Evolutionary conservation across 176 grass and related monocot genomes (phyloP), one percentile per base, ranked within the genome.

Genomic region (Tuctoria greenei): DNA sequence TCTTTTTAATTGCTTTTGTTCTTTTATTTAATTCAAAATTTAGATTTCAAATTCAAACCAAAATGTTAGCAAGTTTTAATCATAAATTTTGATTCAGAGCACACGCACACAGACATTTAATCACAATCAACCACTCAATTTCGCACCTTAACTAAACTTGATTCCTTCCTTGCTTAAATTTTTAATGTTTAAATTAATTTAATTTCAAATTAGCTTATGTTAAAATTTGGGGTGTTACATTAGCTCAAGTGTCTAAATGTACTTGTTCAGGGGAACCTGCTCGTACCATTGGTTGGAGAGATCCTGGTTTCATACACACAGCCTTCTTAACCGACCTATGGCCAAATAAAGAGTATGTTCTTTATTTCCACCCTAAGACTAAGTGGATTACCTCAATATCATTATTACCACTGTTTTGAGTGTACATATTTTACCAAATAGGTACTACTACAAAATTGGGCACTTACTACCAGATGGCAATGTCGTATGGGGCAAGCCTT

Each of bases 301-400:
- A 97, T 81, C 94, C 94, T 16, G 94, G 94, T 54, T 97, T 91
- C 71, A 91, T 93, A 80, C 91, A 97, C 62, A 97, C 91, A 47
- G 88, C 86, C 75, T 97, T 91, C 36, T 79, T 93, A 8, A 89
- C 81, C 10, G 89, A 97, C 63, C 61, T 97, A 8, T 86, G 84
- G 86, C 88, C 94, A 65, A 93, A 83, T 71, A 87, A 80, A 88
- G 71, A 87, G 91, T 97, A 93, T 67, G 42, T 78, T 73, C 50
- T 35, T 52, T 7, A 10, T 18, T 59, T 41, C 4, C 10, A 12
- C 11, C 4, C 4, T 15, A 5, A 23, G 10, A 42, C n/a, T n/a
- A 0, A 77, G 2, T 61, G 35, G 10, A 52, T 61, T 36, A 15
- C 43, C 35, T 43, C 6, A 26, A 1, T 7, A 60, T 7, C 2